Evolutionary conservation across 805 yeast species (phyloP).

Genomic region (Schizosaccharomyces osmophilus): DNA sequence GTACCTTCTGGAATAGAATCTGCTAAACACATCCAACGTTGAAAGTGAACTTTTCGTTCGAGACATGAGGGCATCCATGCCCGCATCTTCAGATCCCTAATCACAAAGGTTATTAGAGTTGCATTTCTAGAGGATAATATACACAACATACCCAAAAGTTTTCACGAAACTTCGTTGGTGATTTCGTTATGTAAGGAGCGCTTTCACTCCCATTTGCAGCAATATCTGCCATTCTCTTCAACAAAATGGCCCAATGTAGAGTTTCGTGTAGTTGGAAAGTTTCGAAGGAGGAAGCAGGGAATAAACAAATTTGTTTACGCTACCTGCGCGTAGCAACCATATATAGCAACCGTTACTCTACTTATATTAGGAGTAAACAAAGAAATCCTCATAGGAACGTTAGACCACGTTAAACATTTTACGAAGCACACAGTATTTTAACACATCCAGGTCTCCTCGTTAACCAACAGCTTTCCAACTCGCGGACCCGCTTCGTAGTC

Average conservation of each 20-base stretch:
- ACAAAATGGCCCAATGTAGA: background rate
- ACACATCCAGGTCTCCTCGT: no score
- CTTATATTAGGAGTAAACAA: background rate
- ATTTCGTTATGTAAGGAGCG: background rate
- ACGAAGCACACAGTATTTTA: background rate
- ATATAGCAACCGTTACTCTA: background rate
- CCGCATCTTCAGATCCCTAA: conserved; percentile 1
- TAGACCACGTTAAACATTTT: background rate
- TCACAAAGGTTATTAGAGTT: background rate
- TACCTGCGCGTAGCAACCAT: background rate
- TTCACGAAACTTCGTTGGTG: conserved; percentile 6
- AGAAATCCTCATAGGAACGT: background rate
- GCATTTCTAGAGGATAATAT: background rate
- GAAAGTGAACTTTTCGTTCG: conserved; percentile 35
- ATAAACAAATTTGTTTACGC: background rate
- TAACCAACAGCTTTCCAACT: no score
- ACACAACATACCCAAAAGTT: conserved; percentile 9
- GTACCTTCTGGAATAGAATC: conserved; percentile 15
- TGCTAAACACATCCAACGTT: conserved; percentile 28
- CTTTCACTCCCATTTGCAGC: background rate
- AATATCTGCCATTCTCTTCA: background rate
- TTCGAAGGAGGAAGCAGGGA: background rate
- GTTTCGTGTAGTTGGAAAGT: background rate
- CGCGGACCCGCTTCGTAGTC: background rate
- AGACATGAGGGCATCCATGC: background rate